A percentile compares a stretch with the other conserved stretches of the same genome.
Evolutionary conservation across 805 yeast genomes (phyloP).

Genomic region (Kurtzmaniella cleridarum): DNA sequence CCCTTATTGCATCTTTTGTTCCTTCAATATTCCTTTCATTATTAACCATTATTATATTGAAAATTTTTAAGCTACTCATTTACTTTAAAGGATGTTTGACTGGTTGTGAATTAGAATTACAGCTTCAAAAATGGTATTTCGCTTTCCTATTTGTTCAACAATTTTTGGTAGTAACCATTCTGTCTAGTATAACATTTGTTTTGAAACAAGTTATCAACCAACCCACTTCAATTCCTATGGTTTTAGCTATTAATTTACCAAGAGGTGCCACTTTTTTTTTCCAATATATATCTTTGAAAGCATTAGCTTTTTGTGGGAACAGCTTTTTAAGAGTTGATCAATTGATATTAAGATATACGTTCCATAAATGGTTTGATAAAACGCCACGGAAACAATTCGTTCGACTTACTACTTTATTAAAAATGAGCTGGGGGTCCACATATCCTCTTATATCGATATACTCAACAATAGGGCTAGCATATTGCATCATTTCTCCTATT

Average conservation of each 20-base stretch:
- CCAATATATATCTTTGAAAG: constrained; percentile 69
- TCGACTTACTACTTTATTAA: constrained; percentile 39
- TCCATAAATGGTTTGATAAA: constrained; percentile 33
- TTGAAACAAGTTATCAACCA: constrained; percentile 56
- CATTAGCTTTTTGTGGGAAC: constrained; percentile 70
- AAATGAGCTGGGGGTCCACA: constrained; percentile 69
- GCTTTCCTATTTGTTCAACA: constrained; percentile 75
- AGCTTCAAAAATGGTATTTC: constrained; percentile 74
- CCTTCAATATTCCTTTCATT: constrained; percentile 64
- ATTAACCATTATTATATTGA: constrained; percentile 59
- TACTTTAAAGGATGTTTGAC: constrained; percentile 55
- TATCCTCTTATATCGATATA: constrained; percentile 75
- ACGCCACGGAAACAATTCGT: constrained; percentile 59
- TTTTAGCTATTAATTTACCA: constrained; percentile 75
- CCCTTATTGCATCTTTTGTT: constrained; percentile 53
- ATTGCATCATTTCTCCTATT: constrained; percentile 74
- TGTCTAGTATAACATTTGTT: constrained; percentile 68
- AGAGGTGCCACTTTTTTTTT: constrained; percentile 83
- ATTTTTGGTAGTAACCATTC: constrained; percentile 77
- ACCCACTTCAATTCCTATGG: constrained; percentile 67
- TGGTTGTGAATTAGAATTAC: constrained; percentile 59
- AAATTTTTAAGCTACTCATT: constrained; percentile 50
- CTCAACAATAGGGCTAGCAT: constrained; percentile 73
- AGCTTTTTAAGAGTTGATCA: constrained; percentile 57
- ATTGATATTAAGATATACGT: constrained; percentile 36